These are phyloP conservation scores for Vararia minispora DNA, from an alignment of 768 basidiomycete genomes.

Conservation along the genomic window DNA sequence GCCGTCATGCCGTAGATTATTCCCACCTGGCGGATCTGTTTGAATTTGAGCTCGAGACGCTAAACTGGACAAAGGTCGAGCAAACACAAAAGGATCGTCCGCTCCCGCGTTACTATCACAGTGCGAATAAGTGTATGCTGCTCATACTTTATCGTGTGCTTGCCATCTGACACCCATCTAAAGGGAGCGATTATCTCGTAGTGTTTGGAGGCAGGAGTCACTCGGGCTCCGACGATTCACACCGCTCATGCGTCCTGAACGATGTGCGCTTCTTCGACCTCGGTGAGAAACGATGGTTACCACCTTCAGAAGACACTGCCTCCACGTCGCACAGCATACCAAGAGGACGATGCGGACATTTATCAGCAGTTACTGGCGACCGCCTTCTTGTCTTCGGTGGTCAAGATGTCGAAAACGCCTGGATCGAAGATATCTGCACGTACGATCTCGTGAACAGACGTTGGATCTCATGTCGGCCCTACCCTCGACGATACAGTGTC, in stretches of 20 bases:
- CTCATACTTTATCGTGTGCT: not conserved
- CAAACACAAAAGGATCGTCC: conserved; percentile 63
- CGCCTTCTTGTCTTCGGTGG: conserved; percentile 89
- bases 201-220: conserved; percentile 96
- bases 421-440: conserved; percentile 89
- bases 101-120: conserved; percentile 88
- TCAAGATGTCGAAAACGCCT: conserved; percentile 87
- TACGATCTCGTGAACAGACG: conserved; percentile 63
- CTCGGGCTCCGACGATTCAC: conserved; percentile 46
- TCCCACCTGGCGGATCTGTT: conserved; percentile 89
- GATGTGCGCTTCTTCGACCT: conserved; percentile 90
- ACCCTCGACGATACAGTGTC: conserved; percentile 90
- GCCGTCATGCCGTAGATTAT: conserved; percentile 75
- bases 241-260: conserved; percentile 83
- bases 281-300: conserved; percentile 58
- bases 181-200: conserved; percentile 87
- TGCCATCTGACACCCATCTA: conserved; percentile 10
- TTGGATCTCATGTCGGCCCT: conserved; percentile 75
- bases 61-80: conserved; percentile 65
- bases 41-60: conserved; percentile 74
- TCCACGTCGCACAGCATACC: conserved; percentile 23
- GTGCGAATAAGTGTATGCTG: conserved; percentile 65
- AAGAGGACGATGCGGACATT: conserved; percentile 73
- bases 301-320: no score
- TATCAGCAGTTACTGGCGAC: conserved; percentile 78